Evolutionary conservation across 1,284 basidiomycete genomes (phyloP).

Genomic region (Entoloma clypeatum): DNA sequence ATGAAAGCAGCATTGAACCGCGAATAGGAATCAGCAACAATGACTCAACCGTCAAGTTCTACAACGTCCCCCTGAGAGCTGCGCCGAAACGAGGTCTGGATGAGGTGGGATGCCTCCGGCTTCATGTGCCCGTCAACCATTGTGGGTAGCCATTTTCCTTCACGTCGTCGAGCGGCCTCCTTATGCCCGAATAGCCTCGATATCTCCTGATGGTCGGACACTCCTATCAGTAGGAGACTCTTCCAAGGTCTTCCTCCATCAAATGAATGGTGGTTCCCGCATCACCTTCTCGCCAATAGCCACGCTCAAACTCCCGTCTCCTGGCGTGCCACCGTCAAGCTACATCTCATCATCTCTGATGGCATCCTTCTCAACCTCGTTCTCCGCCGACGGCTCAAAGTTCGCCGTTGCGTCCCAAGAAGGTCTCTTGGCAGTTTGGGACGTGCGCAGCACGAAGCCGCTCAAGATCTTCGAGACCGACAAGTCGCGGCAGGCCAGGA

Average conservation of each 20-base stretch:
- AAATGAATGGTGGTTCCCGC: slow-evolving; percentile 54
- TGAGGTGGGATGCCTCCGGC: slow-evolving; percentile 50
- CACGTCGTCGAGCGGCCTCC: slow-evolving; percentile 8
- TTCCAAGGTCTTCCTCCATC: slow-evolving; percentile 73
- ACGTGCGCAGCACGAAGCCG: slow-evolving; percentile 68
- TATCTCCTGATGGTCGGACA: slow-evolving; percentile 81
- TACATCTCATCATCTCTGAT: slow-evolving; percentile 46
- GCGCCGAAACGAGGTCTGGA: slow-evolving; percentile 40
- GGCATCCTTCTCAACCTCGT: slow-evolving; percentile 82
- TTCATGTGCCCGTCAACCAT: slow-evolving; percentile 62
- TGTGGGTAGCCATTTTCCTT: slow-evolving; percentile 26
- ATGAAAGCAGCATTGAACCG: slow-evolving; percentile 61
- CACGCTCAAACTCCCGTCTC: slow-evolving; percentile 54
- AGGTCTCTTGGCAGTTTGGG: slow-evolving; percentile 78
- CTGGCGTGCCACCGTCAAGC: slow-evolving; percentile 34
- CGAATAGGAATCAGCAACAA: slow-evolving; percentile 83
- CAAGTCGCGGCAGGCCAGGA: slow-evolving; percentile 33
- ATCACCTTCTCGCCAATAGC: slow-evolving; percentile 56
- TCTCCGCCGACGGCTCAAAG: slow-evolving; percentile 74
- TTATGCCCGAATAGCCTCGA: slow-evolving; percentile 58
- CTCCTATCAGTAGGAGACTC: slow-evolving; percentile 86
- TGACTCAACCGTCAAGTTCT: slow-evolving; percentile 74
- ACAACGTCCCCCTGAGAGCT: slow-evolving; percentile 57
- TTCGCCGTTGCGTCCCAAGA: slow-evolving; percentile 87
- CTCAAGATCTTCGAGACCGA: slow-evolving; percentile 58